A percentile compares a stretch with the other conserved stretches of the same genome.
phyloP scores from a whole-genome alignment of 2,329 filamentous ascomycete species.

The Didymella pomorum region DNA sequence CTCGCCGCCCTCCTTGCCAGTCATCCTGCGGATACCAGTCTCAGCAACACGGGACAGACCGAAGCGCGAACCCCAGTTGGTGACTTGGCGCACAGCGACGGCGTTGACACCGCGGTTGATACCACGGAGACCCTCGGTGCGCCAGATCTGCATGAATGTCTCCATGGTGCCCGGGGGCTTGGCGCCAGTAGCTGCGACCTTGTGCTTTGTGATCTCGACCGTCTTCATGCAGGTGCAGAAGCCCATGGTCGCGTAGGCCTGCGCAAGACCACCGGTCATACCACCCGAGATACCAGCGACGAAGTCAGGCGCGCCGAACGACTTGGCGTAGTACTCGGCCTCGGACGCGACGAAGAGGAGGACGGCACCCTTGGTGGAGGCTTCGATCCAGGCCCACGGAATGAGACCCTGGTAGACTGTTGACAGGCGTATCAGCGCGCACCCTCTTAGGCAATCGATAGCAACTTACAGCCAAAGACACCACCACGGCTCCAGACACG shows the following conservation, averaged over 20 bases:
- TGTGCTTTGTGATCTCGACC: constrained; percentile 98
- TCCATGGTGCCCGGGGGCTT: constrained; percentile 90
- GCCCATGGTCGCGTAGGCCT: constrained; percentile 99
- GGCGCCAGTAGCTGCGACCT: constrained; percentile 82
- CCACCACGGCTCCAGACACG: constrained; percentile 96
- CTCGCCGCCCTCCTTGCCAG: constrained; percentile 79
- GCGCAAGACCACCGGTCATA: constrained; percentile 92
- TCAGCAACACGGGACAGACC: constrained; percentile 92
- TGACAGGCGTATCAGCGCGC: constrained; percentile 24
- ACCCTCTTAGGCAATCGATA: constrained; percentile 75
- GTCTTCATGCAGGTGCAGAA: constrained; percentile 99
- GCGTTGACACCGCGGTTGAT: constrained; percentile 99
- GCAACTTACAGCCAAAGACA: constrained; percentile 84
- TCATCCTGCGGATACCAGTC: constrained; percentile 79
- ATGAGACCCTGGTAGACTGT: constrained; percentile 99
- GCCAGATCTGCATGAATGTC: constrained; percentile 98
- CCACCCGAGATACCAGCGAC: constrained; percentile 87
- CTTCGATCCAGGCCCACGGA: constrained; percentile 96
- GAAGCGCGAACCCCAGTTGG: constrained; percentile 98
- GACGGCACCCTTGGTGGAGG: constrained; percentile 98
- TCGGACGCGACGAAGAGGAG: constrained; percentile 99
- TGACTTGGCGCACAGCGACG: constrained; percentile 98
- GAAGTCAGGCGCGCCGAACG: constrained; percentile 85
- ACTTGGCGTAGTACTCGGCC: constrained; percentile 91
- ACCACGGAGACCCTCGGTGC: constrained; percentile 87